phyloP scores from a whole-genome alignment of 2,329 filamentous ascomycete genomes.

The Cytospora piceae region DNA sequence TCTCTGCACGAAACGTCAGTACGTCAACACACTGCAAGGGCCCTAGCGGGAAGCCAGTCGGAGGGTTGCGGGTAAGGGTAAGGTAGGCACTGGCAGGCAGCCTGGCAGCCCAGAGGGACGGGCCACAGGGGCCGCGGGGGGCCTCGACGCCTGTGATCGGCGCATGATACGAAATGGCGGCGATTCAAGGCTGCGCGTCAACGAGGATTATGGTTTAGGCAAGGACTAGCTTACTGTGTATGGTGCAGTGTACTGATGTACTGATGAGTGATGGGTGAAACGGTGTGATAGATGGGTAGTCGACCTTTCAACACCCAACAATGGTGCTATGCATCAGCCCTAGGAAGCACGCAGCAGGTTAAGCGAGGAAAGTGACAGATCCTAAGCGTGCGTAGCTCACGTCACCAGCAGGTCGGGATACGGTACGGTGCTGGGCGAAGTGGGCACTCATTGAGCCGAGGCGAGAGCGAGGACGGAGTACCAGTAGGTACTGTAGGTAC shows the following conservation, averaged over 20 bases:
- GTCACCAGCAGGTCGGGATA: background rate
- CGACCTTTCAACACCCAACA: background rate
- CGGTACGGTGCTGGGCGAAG: background rate
- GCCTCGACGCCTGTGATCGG: background rate
- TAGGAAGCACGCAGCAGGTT: conserved; percentile 1
- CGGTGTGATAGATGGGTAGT: background rate
- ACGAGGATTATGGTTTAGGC: background rate
- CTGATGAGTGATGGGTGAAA: background rate
- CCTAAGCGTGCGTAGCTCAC: background rate
- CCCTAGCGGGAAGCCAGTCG: background rate
- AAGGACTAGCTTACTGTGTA: background rate
- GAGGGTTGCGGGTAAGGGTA: background rate
- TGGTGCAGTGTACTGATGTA: too few relatives aligned
- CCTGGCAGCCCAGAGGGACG: background rate
- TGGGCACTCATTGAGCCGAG: background rate
- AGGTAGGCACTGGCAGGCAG: background rate
- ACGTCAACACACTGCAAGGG: background rate
- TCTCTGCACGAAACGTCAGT: background rate
- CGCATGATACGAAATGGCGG: background rate
- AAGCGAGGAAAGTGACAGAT: conserved; percentile 1
- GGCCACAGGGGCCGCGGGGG: too few relatives aligned
- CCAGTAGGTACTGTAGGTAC: background rate
- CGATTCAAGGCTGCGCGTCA: background rate
- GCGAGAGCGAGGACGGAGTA: background rate
- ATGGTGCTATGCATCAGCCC: background rate